Base-by-base conservation (phyloP, 441 rosid genomes). In the Mallotus repandus region DNA sequence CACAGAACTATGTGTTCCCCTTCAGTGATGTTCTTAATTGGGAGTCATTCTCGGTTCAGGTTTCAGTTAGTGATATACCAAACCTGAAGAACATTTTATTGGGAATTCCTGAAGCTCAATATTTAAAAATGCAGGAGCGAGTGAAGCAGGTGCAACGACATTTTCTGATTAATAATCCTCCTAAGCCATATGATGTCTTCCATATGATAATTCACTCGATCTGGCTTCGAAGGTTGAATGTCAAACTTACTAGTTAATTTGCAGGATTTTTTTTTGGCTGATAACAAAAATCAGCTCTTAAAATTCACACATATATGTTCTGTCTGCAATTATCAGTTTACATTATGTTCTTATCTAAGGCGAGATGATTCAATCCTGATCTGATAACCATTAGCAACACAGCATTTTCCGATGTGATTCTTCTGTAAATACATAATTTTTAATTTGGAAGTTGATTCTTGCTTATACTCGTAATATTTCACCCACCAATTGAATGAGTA, bases 1-100 rank as follows among this genome's bases (percentile, higher is more conserved):
- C 95, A 2, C 81, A 84, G 9, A 64, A 79, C 12, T 88, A 87
- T 66, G 70, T 80, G 0, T 77, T 77, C 32, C 90, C 90, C 2
- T 88, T 88, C 66, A 83, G 87, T 35, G 94, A 91, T 53, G 93
- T 86, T 32, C 82, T 89, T 46, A 78, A 86, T 0, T 91, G 91
- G 91, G 75, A 80, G 41, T 73, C 86, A n/a, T 91, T 88, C 68
- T 80, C 89, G 5, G 63, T 88, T 68, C 78, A 71, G 25, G 76
- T 89, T 38, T 59, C 81, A 14, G 88, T 88, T 13, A 68, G 61
- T 21, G 87, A 87, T 43, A 82, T 91, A 46, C 80, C 86, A 10
- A 82, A 80, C 61, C 66, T 89, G 0, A 87, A 89, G 81, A 81
- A 74, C 16, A 87, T 91, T 59, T 50, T 89, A 61, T 63, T 61